Evolutionary conservation across 768 basidiomycete genomes (phyloP).

Genomic region (Collybia sordida): DNA sequence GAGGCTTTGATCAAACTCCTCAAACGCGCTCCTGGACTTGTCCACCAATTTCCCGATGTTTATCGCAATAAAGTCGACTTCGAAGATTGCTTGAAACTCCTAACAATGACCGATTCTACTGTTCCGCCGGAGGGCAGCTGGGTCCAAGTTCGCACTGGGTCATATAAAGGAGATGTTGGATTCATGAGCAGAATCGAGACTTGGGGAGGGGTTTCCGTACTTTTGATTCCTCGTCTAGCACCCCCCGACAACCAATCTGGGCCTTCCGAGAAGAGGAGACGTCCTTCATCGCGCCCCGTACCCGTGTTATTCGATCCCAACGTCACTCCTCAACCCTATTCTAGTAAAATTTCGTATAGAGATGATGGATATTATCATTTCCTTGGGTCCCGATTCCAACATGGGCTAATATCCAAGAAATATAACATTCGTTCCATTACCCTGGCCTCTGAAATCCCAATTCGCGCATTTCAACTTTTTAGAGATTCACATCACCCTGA

Average conservation of each 20-base stretch:
- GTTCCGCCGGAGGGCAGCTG: neutral
- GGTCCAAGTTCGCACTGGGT: neutral
- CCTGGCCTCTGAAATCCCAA: neutral
- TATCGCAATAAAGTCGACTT: too few relatives aligned
- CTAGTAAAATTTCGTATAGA: neutral
- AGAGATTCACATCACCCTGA: neutral
- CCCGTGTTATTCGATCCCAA: neutral
- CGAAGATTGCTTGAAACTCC: too few relatives aligned
- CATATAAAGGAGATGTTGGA: slow-evolving; percentile 2
- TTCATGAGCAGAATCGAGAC: neutral
- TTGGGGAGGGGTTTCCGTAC: neutral
- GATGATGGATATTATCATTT: neutral
- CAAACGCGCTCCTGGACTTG: too few relatives aligned
- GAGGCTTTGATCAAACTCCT: too few relatives aligned
- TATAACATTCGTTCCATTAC: neutral
- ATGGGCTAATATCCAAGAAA: neutral
- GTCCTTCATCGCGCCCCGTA: neutral
- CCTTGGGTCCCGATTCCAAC: neutral
- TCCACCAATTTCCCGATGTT: too few relatives aligned
- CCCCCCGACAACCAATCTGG: neutral
- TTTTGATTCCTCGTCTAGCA: neutral
- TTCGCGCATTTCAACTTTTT: neutral
- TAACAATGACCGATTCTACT: too few relatives aligned
- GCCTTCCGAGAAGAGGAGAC: neutral
- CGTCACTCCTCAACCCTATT: neutral